phyloP scores from a whole-genome alignment of 352 stramenopile genomes.

The Phytopythium kandeliae region DNA sequence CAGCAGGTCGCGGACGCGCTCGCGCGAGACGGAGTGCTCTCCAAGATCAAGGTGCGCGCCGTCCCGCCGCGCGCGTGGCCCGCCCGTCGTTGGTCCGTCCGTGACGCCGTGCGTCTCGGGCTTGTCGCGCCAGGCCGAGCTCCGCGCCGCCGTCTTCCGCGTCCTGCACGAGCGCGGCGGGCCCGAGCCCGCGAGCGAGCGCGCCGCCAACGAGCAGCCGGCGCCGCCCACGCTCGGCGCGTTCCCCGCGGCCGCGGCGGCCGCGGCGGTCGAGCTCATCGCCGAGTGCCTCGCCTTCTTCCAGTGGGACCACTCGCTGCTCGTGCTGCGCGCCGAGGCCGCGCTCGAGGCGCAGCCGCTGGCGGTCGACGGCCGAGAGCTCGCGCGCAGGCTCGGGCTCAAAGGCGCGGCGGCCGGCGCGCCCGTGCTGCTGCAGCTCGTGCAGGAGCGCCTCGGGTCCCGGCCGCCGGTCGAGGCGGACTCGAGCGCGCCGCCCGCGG shows the following conservation, averaged over 20 bases:
- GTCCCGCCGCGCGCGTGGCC: no score
- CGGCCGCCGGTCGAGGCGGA: no score
- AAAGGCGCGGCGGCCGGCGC: neutral
- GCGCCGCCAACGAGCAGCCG: slow-evolving; percentile 4
- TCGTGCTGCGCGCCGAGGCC: slow-evolving; percentile 41
- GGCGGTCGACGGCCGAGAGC: slow-evolving; percentile 1
- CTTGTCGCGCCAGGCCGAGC: slow-evolving; percentile 33
- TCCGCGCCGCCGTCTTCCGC: slow-evolving; percentile 72
- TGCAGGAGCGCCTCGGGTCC: slow-evolving; percentile 15
- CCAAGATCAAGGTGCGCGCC: slow-evolving; percentile 54
- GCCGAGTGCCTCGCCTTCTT: slow-evolving; percentile 56
- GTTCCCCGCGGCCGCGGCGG: slow-evolving; percentile 22
- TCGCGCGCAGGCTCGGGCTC: slow-evolving; percentile 19
- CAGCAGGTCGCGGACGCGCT: slow-evolving; percentile 51
- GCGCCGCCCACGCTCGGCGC: slow-evolving; percentile 16
- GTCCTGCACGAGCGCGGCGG: slow-evolving; percentile 60
- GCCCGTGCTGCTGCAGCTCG: slow-evolving; percentile 24
- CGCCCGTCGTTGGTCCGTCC: neutral
- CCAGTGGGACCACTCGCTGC: slow-evolving; percentile 47
- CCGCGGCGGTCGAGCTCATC: slow-evolving; percentile 42
- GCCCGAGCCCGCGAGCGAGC: no score
- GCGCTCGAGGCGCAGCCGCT: slow-evolving; percentile 14
- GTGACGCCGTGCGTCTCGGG: neutral
- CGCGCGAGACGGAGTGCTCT: slow-evolving; percentile 54
- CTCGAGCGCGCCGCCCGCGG: no score